These are phyloP conservation scores for Globisporangium emineosum DNA, from an alignment of 352 stramenopile species.

Conservation along the genomic window DNA sequence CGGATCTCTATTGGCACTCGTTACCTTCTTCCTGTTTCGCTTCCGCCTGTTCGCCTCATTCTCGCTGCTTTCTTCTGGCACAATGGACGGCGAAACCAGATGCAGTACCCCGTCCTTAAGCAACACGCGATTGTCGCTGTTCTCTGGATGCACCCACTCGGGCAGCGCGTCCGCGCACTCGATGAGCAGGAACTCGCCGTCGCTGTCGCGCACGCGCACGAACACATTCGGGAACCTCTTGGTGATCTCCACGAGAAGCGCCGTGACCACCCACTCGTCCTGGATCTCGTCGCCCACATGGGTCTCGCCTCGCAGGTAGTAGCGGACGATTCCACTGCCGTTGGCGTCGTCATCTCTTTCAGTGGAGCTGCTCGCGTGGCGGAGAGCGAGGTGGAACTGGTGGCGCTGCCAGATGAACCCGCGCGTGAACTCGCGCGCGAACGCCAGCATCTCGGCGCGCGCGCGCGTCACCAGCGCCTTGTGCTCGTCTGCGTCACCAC, in stretches of 20 bases:
- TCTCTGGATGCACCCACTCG: slow-evolving; percentile 62
- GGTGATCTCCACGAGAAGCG: slow-evolving; percentile 48
- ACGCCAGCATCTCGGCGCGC: slow-evolving; percentile 21
- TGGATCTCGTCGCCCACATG: slow-evolving; percentile 56
- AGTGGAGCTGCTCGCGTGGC: not conserved
- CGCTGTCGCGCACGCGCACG: slow-evolving; percentile 39
- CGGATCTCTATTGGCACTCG: slow-evolving; percentile 1
- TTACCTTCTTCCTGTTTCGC: not conserved
- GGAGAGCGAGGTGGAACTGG: slow-evolving; percentile 34
- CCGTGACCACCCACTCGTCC: slow-evolving; percentile 67
- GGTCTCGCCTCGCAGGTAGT: slow-evolving; percentile 36
- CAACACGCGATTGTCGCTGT: slow-evolving; percentile 47
- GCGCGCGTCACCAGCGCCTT: slow-evolving; percentile 13
- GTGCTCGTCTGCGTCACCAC: slow-evolving; percentile 3
- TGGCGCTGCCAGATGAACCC: slow-evolving; percentile 59
- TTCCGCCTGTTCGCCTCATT: not conserved
- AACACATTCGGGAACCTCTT: slow-evolving; percentile 29
- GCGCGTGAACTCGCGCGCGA: slow-evolving; percentile 32
- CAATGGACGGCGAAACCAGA: slow-evolving; percentile 36
- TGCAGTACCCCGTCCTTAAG: slow-evolving; percentile 37
- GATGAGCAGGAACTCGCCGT: slow-evolving; percentile 80
- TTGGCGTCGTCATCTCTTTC: not conserved
- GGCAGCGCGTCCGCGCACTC: slow-evolving; percentile 66
- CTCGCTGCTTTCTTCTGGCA: slow-evolving; percentile 21
- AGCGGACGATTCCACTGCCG: slow-evolving; percentile 15